These are phyloP conservation scores for Plantago ovata DNA, from an alignment of 257 asterid genomes.

Conservation along the genomic window DNA sequence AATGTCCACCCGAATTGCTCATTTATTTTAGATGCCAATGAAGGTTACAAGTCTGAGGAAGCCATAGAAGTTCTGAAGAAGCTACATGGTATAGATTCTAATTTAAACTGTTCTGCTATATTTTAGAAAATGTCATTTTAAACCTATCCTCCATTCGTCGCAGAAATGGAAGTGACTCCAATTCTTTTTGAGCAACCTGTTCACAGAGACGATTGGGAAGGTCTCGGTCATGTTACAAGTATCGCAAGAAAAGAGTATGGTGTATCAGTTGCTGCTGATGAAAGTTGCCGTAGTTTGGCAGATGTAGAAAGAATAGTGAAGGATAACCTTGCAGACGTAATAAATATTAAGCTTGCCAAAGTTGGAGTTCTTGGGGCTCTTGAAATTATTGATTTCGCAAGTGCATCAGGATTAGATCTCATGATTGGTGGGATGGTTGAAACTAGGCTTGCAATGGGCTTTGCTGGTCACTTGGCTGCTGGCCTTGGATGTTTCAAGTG, in stretches of 20 bases:
- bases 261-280: slow-evolving; percentile 88
- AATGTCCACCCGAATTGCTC: slow-evolving; percentile 68
- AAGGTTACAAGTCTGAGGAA: slow-evolving; percentile 73
- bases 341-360: slow-evolving; percentile 87
- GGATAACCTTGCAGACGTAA: slow-evolving; percentile 70
- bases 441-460: slow-evolving; percentile 92
- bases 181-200: slow-evolving; percentile 89
- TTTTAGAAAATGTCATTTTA: too few relatives aligned
- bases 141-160: background rate
- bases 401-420: slow-evolving; percentile 57
- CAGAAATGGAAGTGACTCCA: slow-evolving; percentile 82
- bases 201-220: slow-evolving; percentile 87
- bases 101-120: background rate
- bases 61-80: slow-evolving; percentile 77
- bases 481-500: slow-evolving; percentile 93
- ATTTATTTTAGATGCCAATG: slow-evolving; percentile 89
- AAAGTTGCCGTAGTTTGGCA: slow-evolving; percentile 71
- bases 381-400: slow-evolving; percentile 64
- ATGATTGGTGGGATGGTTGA: slow-evolving; percentile 99
- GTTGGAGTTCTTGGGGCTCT: slow-evolving; percentile 84
- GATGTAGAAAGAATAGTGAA: slow-evolving; percentile 69
- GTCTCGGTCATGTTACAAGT: slow-evolving; percentile 64
- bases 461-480: slow-evolving; percentile 90
- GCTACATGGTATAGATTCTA: slow-evolving; percentile 49
- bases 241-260: slow-evolving; percentile 64